Base-by-base conservation (phyloP, 768 basidiomycete genomes). In the Mycena epipterygia region DNA sequence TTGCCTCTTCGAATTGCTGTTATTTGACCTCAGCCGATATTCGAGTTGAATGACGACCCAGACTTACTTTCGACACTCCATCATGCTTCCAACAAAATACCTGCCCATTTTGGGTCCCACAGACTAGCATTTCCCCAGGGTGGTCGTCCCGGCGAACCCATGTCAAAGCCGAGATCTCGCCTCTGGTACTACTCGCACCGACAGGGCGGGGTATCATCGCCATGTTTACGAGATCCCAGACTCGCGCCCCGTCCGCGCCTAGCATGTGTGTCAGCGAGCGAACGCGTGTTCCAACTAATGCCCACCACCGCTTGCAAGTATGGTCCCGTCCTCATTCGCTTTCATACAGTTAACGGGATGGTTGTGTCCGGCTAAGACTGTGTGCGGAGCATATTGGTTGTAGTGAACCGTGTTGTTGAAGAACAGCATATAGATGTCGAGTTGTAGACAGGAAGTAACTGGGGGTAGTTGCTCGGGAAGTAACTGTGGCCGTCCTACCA, bases 1-100 rank as follows among this genome's bases (percentile, higher is more conserved):
- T n/a, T n/a, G 67, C 27, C 29, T 76, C 72, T 25, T 71, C 59
- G 48, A 76, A 76, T 2, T 5, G 32, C 44, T 41, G 21, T 4
- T 4, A 46, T 6, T 13, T 4, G 13, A 23, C 44, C n/a, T 46
- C 16, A 46, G 44, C 21, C 8, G 3, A 9, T n/a, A 46, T 46
- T 14, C 16, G 14, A 9, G n/a, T 46, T 19, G 21, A 4, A n/a
- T 13, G 14, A 19, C 14, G 3, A 6, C 4, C n/a, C n/a, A n/a
- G 12, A 46, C 44, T 46, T 23, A n/a, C 44, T 23, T 6, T n/a
- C 5, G 3, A 8, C 5, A n/a, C 5, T 7, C 21, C 23, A 23
- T 14, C 23, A 7, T 46, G 44, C 23, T 23, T 46, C 44, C 44
- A 46, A n/a, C n/a, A 17, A 2, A 46, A 19, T 4, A 46, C 44